Base-by-base conservation (phyloP, 75 land plant genomes). In the Isoetes taiwanensis region DNA sequence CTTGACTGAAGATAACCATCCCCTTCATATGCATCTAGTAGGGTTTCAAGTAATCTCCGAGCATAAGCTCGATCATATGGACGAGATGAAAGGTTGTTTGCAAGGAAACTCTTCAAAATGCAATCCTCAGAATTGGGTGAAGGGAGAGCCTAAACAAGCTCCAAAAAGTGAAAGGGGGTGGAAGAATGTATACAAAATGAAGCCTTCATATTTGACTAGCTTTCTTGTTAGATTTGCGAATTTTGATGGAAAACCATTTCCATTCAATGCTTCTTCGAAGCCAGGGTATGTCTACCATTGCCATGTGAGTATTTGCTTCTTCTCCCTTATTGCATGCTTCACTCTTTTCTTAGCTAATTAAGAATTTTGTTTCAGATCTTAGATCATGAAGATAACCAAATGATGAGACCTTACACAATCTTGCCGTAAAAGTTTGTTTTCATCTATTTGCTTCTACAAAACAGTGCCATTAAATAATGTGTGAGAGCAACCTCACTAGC, bases 181-280 rank as follows among this genome's bases (percentile, higher is more conserved):
- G 86, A 85, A 85, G 64, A 85, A 85, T 57, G 86, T 85, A 52
- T 78, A 61, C 77, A 82, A 83, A 67, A 69, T 79, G 75, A 43
- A 17, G 42, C 87, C 90, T 1, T 72, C 68, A 9, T 68, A 20
- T 29, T 27, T 85, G 54, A 85, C 90, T 0, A 68, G 43, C 16
- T 68, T 85, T 3, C 39, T 82, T 28, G 83, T 82, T 12, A 54
- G 68, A 20, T 85, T 82, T 56, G 21, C 65, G 2, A 38, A 42
- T 38, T 52, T n/a, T n/a, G 57, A 66, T 12, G 34, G 25, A 20
- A 2, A 0, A 1, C 43, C 60, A 0, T 73, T 46, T 28, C 76
- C 76, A 12, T 73, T 73, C 41, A 52, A 73, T 56, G 68, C 66
- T 5, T 43, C 61, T 37, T 72, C 64, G 11, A 64, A 67, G 20